Evolutionary conservation across 2,329 filamentous ascomycete genomes (phyloP).

Genomic region (Paramyrothecium sp.): DNA sequence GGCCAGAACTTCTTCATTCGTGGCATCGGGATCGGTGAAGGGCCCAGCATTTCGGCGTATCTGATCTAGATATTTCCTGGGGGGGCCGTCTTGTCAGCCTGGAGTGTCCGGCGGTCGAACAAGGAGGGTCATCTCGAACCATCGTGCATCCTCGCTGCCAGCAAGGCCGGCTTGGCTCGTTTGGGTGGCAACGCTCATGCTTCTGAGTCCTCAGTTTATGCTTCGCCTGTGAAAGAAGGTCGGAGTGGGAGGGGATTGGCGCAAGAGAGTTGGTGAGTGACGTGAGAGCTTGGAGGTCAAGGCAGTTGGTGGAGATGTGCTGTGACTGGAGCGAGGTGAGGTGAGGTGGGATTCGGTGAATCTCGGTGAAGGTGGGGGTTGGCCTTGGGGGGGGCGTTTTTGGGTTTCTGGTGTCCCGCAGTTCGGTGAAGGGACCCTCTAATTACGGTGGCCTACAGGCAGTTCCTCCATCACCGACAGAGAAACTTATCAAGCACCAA

Average conservation of each 20-base stretch:
- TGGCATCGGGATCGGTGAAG: constrained; percentile 68
- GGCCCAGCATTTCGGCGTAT: constrained; percentile 77
- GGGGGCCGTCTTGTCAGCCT: constrained; percentile 12
- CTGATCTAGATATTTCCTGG: constrained; percentile 80
- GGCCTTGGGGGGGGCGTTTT: no score
- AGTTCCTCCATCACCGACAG: background rate
- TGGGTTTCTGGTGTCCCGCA: constrained; percentile 11
- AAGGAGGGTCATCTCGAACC: constrained; percentile 20
- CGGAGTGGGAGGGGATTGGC: background rate
- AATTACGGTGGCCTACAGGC: no score
- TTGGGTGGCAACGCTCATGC: constrained; percentile 23
- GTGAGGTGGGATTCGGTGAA: constrained; percentile 27
- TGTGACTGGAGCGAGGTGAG: constrained; percentile 2
- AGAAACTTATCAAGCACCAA: background rate
- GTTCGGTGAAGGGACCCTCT: no score
- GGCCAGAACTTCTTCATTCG: constrained; percentile 49
- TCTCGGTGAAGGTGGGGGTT: constrained; percentile 32
- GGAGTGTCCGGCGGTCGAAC: background rate
- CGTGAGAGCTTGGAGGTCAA: background rate
- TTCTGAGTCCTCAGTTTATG: background rate
- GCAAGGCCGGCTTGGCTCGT: constrained; percentile 4
- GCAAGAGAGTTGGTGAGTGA: background rate
- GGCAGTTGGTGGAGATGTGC: background rate
- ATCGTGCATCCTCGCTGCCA: constrained; percentile 29
- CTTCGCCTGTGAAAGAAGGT: background rate